Percentiles rank a stretch among this genome's conserved stretches.
These are phyloP conservation scores for Babesia bigemina DNA, from an alignment of 169 alveolate species.

Conservation along the genomic window DNA sequence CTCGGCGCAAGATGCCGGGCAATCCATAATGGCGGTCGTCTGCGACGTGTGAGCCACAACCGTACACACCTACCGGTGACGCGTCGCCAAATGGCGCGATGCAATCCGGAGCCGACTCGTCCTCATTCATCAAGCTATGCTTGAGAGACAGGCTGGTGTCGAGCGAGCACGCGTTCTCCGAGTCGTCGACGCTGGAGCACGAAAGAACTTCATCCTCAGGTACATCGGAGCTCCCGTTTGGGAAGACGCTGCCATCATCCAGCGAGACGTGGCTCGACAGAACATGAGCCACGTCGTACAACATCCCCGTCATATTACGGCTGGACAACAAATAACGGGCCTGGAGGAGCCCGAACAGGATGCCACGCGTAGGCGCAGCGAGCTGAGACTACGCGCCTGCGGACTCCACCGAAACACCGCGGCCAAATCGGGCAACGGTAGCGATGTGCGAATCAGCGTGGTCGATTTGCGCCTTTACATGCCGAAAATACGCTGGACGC, in stretches of 20 bases:
- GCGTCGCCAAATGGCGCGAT: slow-evolving; percentile 14
- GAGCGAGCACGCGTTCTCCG: slow-evolving; percentile 16
- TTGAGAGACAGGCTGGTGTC: background rate
- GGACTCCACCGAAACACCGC: slow-evolving; percentile 1
- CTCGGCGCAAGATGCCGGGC: slow-evolving; percentile 27
- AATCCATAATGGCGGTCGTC: background rate
- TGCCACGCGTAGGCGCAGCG: slow-evolving; percentile 28
- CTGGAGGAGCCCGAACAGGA: background rate
- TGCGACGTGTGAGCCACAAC: background rate
- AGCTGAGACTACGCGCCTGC: slow-evolving; percentile 3
- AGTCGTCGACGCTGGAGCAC: slow-evolving; percentile 8
- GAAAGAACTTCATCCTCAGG: slow-evolving; percentile 14
- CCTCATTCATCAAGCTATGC: background rate
- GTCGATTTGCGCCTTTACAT: no score
- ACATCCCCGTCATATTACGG: slow-evolving; percentile 8
- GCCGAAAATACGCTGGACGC: no score
- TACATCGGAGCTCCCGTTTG: slow-evolving; percentile 7
- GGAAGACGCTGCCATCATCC: slow-evolving; percentile 12
- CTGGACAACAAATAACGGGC: background rate
- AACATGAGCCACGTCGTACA: slow-evolving; percentile 21
- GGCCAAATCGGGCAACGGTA: background rate
- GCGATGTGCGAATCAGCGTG: no score
- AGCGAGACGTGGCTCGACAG: slow-evolving; percentile 13
- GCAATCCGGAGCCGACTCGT: slow-evolving; percentile 5
- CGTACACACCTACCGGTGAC: slow-evolving; percentile 7